Evolutionary conservation across 306 rosid genomes (phyloP).

Genomic region (Vachellia collinsii): DNA sequence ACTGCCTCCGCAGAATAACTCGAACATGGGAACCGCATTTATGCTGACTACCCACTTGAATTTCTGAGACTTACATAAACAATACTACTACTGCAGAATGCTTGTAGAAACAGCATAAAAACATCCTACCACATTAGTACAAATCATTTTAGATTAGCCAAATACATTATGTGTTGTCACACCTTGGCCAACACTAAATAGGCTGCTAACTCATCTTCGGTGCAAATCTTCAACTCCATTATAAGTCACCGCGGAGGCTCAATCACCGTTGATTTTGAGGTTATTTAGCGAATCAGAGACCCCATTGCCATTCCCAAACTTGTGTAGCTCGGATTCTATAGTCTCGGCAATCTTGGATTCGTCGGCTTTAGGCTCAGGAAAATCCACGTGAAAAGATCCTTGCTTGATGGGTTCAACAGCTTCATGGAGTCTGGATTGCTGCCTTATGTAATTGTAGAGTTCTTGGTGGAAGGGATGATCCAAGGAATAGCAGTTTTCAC

Average conservation of each 20-base stretch:
- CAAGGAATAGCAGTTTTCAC: constrained; percentile 69
- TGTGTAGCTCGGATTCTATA: constrained; percentile 67
- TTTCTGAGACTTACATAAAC: constrained; percentile 44
- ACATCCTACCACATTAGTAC: constrained; percentile 37
- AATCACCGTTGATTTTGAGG: constrained; percentile 51
- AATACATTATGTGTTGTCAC: not conserved
- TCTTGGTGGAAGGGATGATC: constrained; percentile 88
- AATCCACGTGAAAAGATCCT: constrained; percentile 82
- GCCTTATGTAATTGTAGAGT: constrained; percentile 72
- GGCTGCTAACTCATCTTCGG: constrained; percentile 14
- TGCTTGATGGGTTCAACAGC: constrained; percentile 61
- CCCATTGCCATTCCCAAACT: constrained; percentile 52
- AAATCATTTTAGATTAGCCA: constrained; percentile 23
- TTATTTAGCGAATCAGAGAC: constrained; percentile 44
- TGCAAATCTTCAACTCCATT: constrained; percentile 6
- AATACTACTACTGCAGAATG: constrained; percentile 35
- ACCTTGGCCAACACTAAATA: no score
- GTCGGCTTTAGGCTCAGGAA: constrained; percentile 65
- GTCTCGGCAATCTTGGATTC: constrained; percentile 61
- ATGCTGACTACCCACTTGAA: constrained; percentile 40
- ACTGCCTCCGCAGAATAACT: constrained; percentile 21
- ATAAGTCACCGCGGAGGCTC: not conserved
- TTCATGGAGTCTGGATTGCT: constrained; percentile 57
- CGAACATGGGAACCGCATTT: constrained; percentile 38
- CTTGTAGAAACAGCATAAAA: constrained; percentile 30